These are phyloP conservation scores for Penicillium riverlandense DNA, from an alignment of 495 filamentous ascomycete species.

Conservation along the genomic window DNA sequence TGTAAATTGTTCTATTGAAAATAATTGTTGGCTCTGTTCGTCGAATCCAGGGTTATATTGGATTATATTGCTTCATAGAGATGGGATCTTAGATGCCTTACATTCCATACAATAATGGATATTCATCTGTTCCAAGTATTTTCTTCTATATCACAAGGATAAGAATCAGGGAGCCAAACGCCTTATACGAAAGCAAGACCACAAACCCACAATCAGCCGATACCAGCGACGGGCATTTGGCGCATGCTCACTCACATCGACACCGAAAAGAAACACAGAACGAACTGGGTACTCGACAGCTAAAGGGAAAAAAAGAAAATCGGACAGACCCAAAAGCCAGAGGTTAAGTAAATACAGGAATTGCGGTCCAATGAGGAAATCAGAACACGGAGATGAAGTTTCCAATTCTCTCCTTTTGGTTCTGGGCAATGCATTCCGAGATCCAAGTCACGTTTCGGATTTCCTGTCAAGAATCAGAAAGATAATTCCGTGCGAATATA, in stretches of 20 bases:
- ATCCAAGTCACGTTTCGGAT: slow-evolving; percentile 99
- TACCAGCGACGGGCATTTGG: slow-evolving; percentile 10
- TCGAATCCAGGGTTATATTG: too few species aligned
- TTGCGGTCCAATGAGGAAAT: slow-evolving; percentile 2
- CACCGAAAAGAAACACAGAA: slow-evolving; percentile 11
- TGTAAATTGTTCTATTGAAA: too few species aligned
- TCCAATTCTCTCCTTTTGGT: slow-evolving; percentile 96
- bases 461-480: slow-evolving; percentile 57
- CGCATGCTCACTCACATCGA: slow-evolving; percentile 28
- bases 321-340: neutral
- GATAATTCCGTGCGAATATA: neutral
- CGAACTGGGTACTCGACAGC: slow-evolving; percentile 21
- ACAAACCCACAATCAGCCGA: slow-evolving; percentile 5
- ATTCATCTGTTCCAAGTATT: slow-evolving; percentile 7
- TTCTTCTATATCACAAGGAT: slow-evolving; percentile 24
- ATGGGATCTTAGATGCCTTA: too few species aligned
- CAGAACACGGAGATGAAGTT: slow-evolving; percentile 98
- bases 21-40: too few species aligned
- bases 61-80: too few species aligned
- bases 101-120: neutral
- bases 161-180: slow-evolving; percentile 21
- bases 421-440: slow-evolving; percentile 98
- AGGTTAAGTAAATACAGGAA: slow-evolving; percentile 11
- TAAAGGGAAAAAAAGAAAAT: slow-evolving; percentile 2
- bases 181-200: slow-evolving; percentile 10